Evolutionary conservation across 371 early-diverging fungal species (phyloP).

Genomic region (Saksenaea vasiformis): DNA sequence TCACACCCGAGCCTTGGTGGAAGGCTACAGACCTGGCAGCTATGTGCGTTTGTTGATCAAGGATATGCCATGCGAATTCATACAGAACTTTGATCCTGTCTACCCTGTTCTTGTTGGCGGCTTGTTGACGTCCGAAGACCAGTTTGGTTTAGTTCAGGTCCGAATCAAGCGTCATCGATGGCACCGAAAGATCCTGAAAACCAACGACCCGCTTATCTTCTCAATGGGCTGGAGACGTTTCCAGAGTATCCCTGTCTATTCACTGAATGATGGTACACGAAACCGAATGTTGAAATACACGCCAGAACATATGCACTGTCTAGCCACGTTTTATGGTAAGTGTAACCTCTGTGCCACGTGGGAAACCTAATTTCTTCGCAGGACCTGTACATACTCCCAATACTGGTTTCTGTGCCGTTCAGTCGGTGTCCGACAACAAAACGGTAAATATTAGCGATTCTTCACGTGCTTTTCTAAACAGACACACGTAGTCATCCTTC

Average conservation of each 20-base stretch:
- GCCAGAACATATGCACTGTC: conserved; percentile 98
- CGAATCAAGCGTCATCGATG: conserved; percentile 98
- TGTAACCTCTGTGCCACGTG: conserved; percentile 27
- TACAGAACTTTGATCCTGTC: conserved; percentile 84
- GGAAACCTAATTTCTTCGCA: conserved; percentile 20
- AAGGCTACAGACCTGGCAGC: conserved; percentile 89
- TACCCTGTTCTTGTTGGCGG: conserved; percentile 93
- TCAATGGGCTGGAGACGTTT: conserved; percentile 99
- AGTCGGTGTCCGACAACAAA: conserved; percentile 71
- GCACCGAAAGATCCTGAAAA: conserved; percentile 95
- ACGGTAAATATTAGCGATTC: conserved; percentile 42
- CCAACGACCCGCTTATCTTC: conserved; percentile 96
- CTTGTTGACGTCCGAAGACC: conserved; percentile 82
- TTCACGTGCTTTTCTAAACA: not conserved
- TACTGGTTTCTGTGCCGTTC: conserved; percentile 95
- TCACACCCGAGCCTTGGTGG: conserved; percentile 74
- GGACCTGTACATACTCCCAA: conserved; percentile 90
- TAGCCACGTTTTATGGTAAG: conserved; percentile 90
- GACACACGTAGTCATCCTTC: conserved; percentile 65
- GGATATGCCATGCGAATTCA: conserved; percentile 92
- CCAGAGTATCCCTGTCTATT: conserved; percentile 96
- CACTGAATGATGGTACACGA: conserved; percentile 89
- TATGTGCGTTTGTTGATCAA: conserved; percentile 92
- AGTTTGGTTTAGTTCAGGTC: conserved; percentile 92
- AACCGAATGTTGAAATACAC: conserved; percentile 99